Evolutionary conservation across 2,329 filamentous ascomycete species (phyloP).

Genomic region (Penicillium sp.): DNA sequence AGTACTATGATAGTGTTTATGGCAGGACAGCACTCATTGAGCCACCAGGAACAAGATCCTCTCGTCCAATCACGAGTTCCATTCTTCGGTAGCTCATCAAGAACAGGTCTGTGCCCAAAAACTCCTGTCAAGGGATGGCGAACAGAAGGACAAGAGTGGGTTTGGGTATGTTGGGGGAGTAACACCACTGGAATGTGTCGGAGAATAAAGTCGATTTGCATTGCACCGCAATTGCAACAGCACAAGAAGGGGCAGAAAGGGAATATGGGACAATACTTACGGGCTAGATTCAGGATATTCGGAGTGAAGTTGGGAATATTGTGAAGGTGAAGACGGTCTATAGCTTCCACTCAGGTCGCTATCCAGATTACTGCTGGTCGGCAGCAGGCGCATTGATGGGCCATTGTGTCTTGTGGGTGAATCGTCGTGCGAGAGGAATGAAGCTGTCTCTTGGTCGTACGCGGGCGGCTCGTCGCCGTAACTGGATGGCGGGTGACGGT

Average conservation of each 20-base stretch:
- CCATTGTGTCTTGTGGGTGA: constrained; percentile 39
- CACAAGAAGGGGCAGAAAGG: constrained; percentile 1
- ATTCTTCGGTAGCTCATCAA: constrained; percentile 8
- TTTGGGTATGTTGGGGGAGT: constrained; percentile 25
- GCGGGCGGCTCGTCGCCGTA: constrained; percentile 51
- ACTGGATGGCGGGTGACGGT: constrained; percentile 35
- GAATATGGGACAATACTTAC: constrained; percentile 38
- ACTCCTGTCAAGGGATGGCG: constrained; percentile 14
- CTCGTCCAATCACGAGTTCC: constrained; percentile 7
- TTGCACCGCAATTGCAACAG: not conserved
- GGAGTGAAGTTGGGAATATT: constrained; percentile 34
- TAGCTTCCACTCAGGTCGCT: constrained; percentile 34
- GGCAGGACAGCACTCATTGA: not conserved
- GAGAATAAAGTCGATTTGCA: constrained; percentile 16
- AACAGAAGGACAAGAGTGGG: constrained; percentile 3
- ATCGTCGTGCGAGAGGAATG: constrained; percentile 36
- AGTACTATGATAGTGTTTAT: constrained; percentile 15
- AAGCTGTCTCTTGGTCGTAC: constrained; percentile 39
- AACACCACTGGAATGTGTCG: constrained; percentile 29
- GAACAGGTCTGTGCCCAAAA: not conserved
- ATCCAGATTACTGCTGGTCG: constrained; percentile 43
- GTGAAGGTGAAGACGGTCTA: constrained; percentile 31
- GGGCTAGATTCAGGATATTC: constrained; percentile 34
- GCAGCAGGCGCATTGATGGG: constrained; percentile 51
- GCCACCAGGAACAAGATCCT: not conserved